Conservation (phyloP, 1,284 basidiomycete species). For the Boletus smithii region DNA sequence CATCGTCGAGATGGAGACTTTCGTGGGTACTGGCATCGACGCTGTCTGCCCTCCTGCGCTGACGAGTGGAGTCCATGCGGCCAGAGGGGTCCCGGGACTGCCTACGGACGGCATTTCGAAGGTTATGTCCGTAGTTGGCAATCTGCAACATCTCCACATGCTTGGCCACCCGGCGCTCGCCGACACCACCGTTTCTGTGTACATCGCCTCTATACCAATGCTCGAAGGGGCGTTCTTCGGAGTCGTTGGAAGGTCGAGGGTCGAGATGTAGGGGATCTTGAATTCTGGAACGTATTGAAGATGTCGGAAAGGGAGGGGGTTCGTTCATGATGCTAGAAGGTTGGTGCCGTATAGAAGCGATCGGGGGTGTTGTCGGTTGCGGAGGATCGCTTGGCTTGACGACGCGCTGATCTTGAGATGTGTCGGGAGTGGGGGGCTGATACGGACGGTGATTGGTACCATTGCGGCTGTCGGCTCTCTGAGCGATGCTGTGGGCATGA, state of each 20-base stretch:
- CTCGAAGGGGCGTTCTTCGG: conserved; percentile 74
- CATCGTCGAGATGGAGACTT: conserved; percentile 68
- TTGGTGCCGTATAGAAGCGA: conserved; percentile 24
- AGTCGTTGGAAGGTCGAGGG: conserved; percentile 61
- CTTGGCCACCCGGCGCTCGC: conserved; percentile 66
- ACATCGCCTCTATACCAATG: conserved; percentile 82
- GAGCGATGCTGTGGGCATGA: conserved; percentile 30
- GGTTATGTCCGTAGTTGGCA: conserved; percentile 68
- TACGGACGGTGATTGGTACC: no score
- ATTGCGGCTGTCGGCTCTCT: conserved; percentile 30
- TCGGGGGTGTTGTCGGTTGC: conserved; percentile 18
- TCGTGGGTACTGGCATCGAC: conserved; percentile 47
- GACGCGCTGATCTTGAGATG: conserved; percentile 27
- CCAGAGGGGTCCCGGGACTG: conserved; percentile 24
- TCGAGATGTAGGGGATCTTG: no score
- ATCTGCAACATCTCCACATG: conserved; percentile 78
- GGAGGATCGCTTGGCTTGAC: conserved; percentile 16
- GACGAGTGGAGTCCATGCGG: conserved; percentile 27
- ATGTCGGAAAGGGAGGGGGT: conserved; percentile 42
- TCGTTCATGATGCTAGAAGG: conserved; percentile 46
- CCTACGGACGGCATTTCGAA: conserved; percentile 23
- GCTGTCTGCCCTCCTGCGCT: conserved; percentile 58
- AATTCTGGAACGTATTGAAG: conserved; percentile 29
- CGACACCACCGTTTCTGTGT: conserved; percentile 75
- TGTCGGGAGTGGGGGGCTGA: conserved; percentile 31